Evolutionary conservation across 331 rosid species (phyloP).

Genomic region (Stylosanthes scabra): DNA sequence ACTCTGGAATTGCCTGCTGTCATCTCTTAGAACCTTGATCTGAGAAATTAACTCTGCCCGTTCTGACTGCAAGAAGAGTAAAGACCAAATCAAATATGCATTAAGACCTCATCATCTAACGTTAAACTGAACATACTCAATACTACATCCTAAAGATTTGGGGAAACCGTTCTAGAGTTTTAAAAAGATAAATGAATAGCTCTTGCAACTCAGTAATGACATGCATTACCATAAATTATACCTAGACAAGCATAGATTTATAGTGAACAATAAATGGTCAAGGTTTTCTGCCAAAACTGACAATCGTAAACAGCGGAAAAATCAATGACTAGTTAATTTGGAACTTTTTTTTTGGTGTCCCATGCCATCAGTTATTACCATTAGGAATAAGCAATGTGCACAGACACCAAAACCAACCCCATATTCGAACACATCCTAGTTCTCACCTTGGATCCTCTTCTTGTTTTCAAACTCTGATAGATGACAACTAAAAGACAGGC

Average conservation of each 20-base stretch:
- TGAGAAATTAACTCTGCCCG: slow-evolving; percentile 79
- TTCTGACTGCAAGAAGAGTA: slow-evolving; percentile 59
- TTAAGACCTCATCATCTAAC: not conserved
- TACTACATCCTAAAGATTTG: not conserved
- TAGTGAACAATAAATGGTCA: not conserved
- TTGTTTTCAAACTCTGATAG: not conserved
- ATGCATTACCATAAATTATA: not conserved
- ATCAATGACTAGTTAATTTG: not conserved
- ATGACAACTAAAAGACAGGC: slow-evolving; percentile 5
- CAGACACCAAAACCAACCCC: not conserved
- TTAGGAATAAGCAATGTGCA: not conserved
- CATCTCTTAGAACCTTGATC: slow-evolving; percentile 74
- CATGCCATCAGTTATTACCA: not conserved
- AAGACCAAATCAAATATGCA: slow-evolving; percentile 23
- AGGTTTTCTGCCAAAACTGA: not conserved
- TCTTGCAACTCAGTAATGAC: not conserved
- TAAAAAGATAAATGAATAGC: not conserved
- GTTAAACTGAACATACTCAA: not conserved
- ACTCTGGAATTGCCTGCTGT: slow-evolving; percentile 63
- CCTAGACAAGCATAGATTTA: not conserved
- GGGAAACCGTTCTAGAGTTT: not conserved
- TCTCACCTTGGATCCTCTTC: slow-evolving; percentile 2
- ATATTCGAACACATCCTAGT: not conserved
- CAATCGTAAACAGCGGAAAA: not conserved
- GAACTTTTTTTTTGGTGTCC: not conserved